A percentile compares a stretch with the other conserved stretches of the same genome.
These are phyloP conservation scores for Aspergillus funiculosus DNA, from an alignment of 495 filamentous ascomycete species.

Conservation along the genomic window DNA sequence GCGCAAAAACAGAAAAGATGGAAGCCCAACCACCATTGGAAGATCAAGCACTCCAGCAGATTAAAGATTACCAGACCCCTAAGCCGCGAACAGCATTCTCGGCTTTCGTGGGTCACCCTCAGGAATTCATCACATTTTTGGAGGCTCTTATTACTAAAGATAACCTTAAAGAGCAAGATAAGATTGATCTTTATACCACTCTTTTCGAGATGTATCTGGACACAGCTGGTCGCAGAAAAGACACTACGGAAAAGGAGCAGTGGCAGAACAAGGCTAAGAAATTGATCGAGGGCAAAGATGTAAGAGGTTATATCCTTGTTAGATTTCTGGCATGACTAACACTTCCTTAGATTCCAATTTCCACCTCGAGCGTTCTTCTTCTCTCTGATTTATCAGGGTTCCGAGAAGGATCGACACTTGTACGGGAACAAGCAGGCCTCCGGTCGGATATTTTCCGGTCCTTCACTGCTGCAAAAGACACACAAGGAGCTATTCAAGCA, in stretches of 20 bases:
- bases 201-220: conserved; percentile 97
- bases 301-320: conserved; percentile 24
- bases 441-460: conserved; percentile 95
- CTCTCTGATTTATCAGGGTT: conserved; percentile 91
- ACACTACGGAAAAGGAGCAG: conserved; percentile 57
- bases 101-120: conserved; percentile 88
- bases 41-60: conserved; percentile 19
- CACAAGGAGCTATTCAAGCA: conserved; percentile 80
- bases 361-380: conserved; percentile 88
- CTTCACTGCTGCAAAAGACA: conserved; percentile 90
- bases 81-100: conserved; percentile 90
- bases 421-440: conserved; percentile 88
- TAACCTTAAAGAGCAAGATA: conserved; percentile 61
- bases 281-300: conserved; percentile 69
- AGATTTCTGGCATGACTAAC: conserved; percentile 16
- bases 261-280: conserved; percentile 90
- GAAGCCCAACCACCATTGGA: conserved; percentile 29
- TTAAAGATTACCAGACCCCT: conserved; percentile 47
- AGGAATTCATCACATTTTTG: conserved; percentile 84
- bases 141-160: conserved; percentile 73
- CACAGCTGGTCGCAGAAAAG: conserved; percentile 68
- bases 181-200: conserved; percentile 85
- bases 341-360: conserved; percentile 63
- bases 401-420: conserved; percentile 81
- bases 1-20: conserved; percentile 33